A percentile compares a stretch with the other conserved stretches of the same genome.
phyloP scores from a whole-genome alignment of 257 asterid genomes.

The Nicotiana undulata region DNA sequence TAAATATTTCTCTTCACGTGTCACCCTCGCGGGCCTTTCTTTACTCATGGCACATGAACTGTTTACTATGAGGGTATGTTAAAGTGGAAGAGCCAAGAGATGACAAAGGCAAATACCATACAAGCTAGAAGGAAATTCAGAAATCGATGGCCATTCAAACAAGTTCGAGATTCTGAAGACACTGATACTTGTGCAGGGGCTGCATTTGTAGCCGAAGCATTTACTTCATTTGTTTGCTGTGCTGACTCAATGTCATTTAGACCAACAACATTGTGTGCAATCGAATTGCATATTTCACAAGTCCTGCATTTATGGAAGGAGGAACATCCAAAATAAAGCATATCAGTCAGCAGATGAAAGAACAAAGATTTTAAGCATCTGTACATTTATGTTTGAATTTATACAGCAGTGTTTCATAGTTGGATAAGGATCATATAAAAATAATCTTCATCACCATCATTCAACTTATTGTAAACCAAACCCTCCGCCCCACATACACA shows the following conservation, averaged over 20 bases:
- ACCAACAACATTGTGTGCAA: slow-evolving; percentile 70
- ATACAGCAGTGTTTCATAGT: background rate
- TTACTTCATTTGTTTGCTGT: slow-evolving; percentile 34
- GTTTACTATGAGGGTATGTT: slow-evolving; percentile 51
- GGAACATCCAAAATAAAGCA: background rate
- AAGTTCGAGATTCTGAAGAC: slow-evolving; percentile 26
- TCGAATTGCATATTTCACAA: slow-evolving; percentile 86
- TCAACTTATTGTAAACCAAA: no score
- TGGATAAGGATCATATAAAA: background rate
- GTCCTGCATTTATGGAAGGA: slow-evolving; percentile 37
- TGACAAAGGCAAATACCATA: slow-evolving; percentile 82
- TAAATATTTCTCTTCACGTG: background rate
- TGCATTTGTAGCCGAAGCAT: slow-evolving; percentile 13
- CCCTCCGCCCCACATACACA: background rate
- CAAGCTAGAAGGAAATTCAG: slow-evolving; percentile 73
- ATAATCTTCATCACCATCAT: background rate
- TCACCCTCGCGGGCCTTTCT: background rate
- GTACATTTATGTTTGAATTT: background rate
- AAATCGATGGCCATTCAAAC: slow-evolving; percentile 66
- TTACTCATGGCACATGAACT: background rate
- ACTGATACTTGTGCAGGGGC: slow-evolving; percentile 20
- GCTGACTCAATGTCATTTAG: slow-evolving; percentile 40
- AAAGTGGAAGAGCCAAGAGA: slow-evolving; percentile 91
- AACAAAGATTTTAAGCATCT: background rate
- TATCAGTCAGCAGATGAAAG: background rate